phyloP scores from a whole-genome alignment of 306 rosid genomes.

The Rubus parviflorus region DNA sequence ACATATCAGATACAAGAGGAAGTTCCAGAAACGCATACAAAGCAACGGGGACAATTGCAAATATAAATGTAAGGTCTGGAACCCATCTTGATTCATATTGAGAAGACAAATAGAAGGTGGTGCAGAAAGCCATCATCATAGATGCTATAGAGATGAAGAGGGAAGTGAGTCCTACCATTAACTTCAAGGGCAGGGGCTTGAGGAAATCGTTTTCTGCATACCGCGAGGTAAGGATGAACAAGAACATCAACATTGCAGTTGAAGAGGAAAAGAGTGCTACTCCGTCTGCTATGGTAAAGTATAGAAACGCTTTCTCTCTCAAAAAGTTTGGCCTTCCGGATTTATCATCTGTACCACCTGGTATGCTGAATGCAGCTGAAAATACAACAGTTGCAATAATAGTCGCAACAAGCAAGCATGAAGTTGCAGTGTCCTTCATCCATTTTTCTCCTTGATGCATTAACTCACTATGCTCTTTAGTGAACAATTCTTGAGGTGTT shows the following conservation, averaged over 20 bases:
- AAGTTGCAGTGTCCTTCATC: slow-evolving; percentile 51
- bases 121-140: slow-evolving; percentile 48
- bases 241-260: slow-evolving; percentile 43
- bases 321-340: slow-evolving; percentile 12
- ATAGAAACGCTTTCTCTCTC: not conserved
- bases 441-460: slow-evolving; percentile 40
- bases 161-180: slow-evolving; percentile 39
- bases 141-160: slow-evolving; percentile 46
- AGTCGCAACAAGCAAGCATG: slow-evolving; percentile 51
- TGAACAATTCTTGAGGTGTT: slow-evolving; percentile 44
- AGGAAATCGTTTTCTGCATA: slow-evolving; percentile 49
- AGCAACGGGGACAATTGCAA: slow-evolving; percentile 37
- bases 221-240: slow-evolving; percentile 48
- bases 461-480: slow-evolving; percentile 25
- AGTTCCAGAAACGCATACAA: slow-evolving; percentile 32
- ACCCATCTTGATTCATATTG: slow-evolving; percentile 30
- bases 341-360: slow-evolving; percentile 38
- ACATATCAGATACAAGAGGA: slow-evolving; percentile 39
- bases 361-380: slow-evolving; percentile 43
- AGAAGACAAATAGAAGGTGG: slow-evolving; percentile 41
- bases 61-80: slow-evolving; percentile 24
- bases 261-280: slow-evolving; percentile 45
- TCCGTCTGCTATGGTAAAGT: slow-evolving; percentile 37
- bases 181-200: slow-evolving; percentile 40
- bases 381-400: slow-evolving; percentile 50